Conservation (phyloP, 306 rosid genomes). For the Corylus americana region DNA sequence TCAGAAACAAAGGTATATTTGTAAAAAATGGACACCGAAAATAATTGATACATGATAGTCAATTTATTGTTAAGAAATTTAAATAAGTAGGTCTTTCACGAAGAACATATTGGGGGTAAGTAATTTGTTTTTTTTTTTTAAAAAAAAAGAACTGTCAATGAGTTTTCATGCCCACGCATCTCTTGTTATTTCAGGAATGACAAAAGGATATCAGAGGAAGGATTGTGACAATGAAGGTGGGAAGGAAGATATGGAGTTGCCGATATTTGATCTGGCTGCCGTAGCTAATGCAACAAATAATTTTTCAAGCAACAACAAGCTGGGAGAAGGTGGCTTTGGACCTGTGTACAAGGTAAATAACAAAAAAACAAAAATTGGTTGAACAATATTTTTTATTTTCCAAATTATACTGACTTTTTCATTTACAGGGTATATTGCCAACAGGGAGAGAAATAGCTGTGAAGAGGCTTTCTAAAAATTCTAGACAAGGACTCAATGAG, state of each 20-base stretch:
- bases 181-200: not conserved
- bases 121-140: not conserved
- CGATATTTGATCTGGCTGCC: constrained; percentile 34
- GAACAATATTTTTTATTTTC: not conserved
- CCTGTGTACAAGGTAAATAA: constrained; percentile 50
- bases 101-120: not conserved
- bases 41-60: not conserved
- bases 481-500: constrained; percentile 56
- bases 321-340: constrained; percentile 75
- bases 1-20: not conserved
- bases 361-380: not conserved
- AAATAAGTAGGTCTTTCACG: no score
- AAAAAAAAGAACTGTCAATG: not conserved
- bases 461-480: constrained; percentile 51
- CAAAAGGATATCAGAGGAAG: not conserved
- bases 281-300: constrained; percentile 44
- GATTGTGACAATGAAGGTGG: not conserved
- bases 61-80: not conserved
- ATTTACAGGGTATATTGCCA: constrained; percentile 43
- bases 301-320: constrained; percentile 46
- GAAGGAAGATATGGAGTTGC: constrained; percentile 49
- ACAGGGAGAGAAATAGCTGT: constrained; percentile 63
- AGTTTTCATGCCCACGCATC: not conserved
- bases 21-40: not conserved
- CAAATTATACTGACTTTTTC: not conserved